Base-by-base conservation (phyloP, 345 rosid species). In the Eucalyptus brandiana region DNA sequence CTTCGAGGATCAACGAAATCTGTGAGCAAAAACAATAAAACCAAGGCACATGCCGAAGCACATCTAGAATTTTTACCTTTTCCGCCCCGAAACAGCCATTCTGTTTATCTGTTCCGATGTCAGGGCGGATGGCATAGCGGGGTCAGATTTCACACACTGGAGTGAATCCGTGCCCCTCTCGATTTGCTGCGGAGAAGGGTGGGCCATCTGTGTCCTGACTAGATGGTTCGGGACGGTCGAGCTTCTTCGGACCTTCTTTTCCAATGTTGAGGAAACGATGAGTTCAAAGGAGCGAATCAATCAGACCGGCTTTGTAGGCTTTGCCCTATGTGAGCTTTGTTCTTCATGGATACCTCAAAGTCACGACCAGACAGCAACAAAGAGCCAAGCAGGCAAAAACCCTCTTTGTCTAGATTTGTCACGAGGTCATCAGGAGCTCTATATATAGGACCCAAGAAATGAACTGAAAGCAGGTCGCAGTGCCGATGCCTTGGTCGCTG, bases 401-500 rank as follows among this genome's bases (percentile, higher is more conserved):
- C 87, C 37, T 76, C 83, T 76, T 76, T 3, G 28, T 40, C 42
- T 42, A 37, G 18, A 47, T 86, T 44, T 17, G 54, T 45, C 60
- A 53, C 54, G 18, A 50, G 10, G 54, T 86, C 60, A 21, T 72
- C 9, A 6, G 83, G 16, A 76, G 47, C 45, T 21, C 83, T 76
- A 40, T 76, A 76, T 37, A 40, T 6, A 86, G 13, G 62, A 40
- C 40, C 56, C 17, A 51, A 51, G 37, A 51, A 24, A 40, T 76
- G 30, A 76, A 11, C 7, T 76, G 50, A 32, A 62, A 86, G 11
- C 8, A 34, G 15, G 28, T 21, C 16, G 8, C 28, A 17, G 17
- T 12, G 62, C 32, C 28, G 28, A 93, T 94, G 95, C 42, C 88
- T 86, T 91, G 93, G 93, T 65, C 90, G 87, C 87, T 91, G 87